Evolutionary conservation across 73 alveolate genomes (phyloP), one percentile per base, ranked within the genome.

Genomic region (Breviolum minutum): DNA sequence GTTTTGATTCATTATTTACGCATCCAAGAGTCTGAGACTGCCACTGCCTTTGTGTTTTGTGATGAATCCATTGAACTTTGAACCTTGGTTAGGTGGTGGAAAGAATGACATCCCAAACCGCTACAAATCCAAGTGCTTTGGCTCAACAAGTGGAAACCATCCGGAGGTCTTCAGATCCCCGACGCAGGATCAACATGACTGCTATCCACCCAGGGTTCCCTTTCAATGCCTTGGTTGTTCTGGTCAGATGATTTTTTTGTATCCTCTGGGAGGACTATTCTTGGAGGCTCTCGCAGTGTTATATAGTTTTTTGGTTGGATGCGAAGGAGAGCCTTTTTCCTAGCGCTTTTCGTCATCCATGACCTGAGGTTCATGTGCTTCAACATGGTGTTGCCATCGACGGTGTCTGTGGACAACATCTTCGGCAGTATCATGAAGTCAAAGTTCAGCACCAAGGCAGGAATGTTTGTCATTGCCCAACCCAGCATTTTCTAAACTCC

Each of bases 21-120:
- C n/a, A n/a, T n/a, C n/a, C n/a, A n/a, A n/a, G n/a, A n/a, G n/a
- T n/a, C n/a, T n/a, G n/a, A n/a, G n/a, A 40, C 54, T 40, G 54
- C 54, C 54, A 3, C 54, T 40, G 54, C 54, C 54, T 40, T 40
- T 40, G 54, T 40, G 0, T 40, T 40, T 40, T 40, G 0, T 0
- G 54, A 40, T 40, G 54, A 3, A 3, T 40, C 54, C 54, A 0
- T 40, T 40, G 54, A 40, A 40, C 54, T 68, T 68, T 22, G 24
- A 68, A 17, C 77, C 77, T 68, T 14, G 77, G 77, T 68, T 22
- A 87, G 95, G 99, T 99, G 99, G 99, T 97, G 99, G 99, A 99
- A 99, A 99, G 99, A 99, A 99, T 99, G 99, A 99, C 99, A 99
- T 99, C 99, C 99, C 99, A 71, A 99, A 99, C 99, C 99, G 99